A percentile compares a stretch with the other conserved stretches of the same genome.
phyloP scores from a whole-genome alignment of 768 basidiomycete genomes.

The Suillus sp. region DNA sequence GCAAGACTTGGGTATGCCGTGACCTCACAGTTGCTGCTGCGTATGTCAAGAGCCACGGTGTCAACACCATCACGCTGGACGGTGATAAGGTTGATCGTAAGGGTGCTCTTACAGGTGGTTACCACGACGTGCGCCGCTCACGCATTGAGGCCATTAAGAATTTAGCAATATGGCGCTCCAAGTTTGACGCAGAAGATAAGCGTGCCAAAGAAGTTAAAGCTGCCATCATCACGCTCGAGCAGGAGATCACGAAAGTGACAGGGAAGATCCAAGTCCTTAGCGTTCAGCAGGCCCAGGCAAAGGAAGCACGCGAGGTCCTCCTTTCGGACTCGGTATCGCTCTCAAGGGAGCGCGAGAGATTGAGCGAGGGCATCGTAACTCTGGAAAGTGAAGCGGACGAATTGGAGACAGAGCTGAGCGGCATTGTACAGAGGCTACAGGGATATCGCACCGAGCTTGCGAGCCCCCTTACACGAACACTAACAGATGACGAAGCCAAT shows the following conservation, averaged over 20 bases:
- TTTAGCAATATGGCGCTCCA: constrained; percentile 73
- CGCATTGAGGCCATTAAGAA: constrained; percentile 85
- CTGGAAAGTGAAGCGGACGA: constrained; percentile 72
- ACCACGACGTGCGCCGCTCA: constrained; percentile 88
- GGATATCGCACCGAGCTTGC: constrained; percentile 71
- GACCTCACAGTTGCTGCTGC: constrained; percentile 91
- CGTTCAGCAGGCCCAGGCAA: constrained; percentile 70
- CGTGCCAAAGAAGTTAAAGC: constrained; percentile 75
- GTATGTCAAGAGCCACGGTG: constrained; percentile 91
- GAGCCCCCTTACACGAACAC: constrained; percentile 71
- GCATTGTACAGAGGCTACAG: constrained; percentile 60
- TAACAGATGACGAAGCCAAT: constrained; percentile 72
- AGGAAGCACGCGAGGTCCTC: constrained; percentile 67
- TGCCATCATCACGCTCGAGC: constrained; percentile 72
- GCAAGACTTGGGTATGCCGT: constrained; percentile 94
- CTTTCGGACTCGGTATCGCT: constrained; percentile 61
- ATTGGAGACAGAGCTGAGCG: constrained; percentile 67
- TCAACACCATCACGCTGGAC: constrained; percentile 96
- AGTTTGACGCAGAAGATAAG: constrained; percentile 64
- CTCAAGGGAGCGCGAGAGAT: constrained; percentile 69
- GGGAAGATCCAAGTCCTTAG: constrained; percentile 73
- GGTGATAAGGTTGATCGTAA: constrained; percentile 98
- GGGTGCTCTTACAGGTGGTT: constrained; percentile 94
- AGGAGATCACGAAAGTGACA: constrained; percentile 76
- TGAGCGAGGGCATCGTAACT: constrained; percentile 58